Evolutionary conservation across 1,139 yeast species (phyloP).

Genomic region (Kurtzmaniella quercitrusa): DNA sequence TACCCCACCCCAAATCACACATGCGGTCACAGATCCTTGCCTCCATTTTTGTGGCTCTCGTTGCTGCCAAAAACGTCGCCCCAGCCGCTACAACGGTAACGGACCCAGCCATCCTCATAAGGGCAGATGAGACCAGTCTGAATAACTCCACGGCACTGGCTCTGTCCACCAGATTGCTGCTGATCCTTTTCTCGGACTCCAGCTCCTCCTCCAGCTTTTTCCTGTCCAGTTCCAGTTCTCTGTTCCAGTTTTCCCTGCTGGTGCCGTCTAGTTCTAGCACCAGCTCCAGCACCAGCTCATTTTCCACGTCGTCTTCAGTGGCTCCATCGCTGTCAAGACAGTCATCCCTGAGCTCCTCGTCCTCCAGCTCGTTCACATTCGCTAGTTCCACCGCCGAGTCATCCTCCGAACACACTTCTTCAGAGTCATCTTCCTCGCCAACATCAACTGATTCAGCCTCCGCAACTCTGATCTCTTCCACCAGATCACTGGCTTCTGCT

Average conservation of each 20-base stretch:
- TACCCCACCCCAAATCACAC: background rate
- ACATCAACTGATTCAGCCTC: background rate
- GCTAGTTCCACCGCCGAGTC: background rate
- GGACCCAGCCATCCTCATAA: background rate
- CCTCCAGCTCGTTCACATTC: background rate
- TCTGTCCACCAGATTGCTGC: background rate
- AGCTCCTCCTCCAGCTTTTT: background rate
- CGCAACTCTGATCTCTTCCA: constrained; percentile 4
- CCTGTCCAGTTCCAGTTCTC: background rate
- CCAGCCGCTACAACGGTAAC: background rate
- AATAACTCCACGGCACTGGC: background rate
- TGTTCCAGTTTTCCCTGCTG: background rate
- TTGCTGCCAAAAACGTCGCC: background rate
- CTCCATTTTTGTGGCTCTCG: background rate
- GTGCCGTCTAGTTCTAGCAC: background rate
- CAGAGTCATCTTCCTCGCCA: constrained; percentile 1
- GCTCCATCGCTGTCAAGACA: background rate
- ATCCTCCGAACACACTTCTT: background rate
- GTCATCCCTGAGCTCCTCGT: constrained; percentile 1
- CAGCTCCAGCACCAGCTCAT: background rate
- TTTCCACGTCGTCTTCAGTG: background rate
- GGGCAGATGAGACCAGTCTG: background rate
- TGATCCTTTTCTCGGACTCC: background rate
- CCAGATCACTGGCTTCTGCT: constrained; percentile 10
- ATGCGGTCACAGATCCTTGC: background rate